These are phyloP conservation scores for Neoscytalidium dimidiatum DNA, from an alignment of 2,329 filamentous ascomycete genomes.

Conservation along the genomic window DNA sequence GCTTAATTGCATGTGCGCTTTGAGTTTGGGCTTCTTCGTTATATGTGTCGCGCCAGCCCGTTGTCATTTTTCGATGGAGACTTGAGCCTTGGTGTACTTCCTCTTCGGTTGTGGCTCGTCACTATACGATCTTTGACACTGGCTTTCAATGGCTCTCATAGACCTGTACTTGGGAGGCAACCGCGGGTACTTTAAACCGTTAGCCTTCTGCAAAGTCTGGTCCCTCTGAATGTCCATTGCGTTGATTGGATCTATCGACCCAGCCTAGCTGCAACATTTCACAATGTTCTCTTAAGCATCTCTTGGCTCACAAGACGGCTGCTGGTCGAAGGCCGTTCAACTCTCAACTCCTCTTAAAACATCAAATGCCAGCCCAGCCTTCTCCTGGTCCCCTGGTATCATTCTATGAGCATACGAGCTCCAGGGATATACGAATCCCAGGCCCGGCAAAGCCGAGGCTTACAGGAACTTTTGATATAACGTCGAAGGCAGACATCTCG, in stretches of 20 bases:
- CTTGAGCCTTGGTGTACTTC: neutral
- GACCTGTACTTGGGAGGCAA: neutral
- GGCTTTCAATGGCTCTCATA: neutral
- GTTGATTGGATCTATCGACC: neutral
- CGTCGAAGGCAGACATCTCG: neutral
- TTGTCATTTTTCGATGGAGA: neutral
- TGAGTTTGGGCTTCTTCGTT: neutral
- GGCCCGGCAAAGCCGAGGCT: too few species aligned
- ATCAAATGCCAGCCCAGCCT: too few species aligned
- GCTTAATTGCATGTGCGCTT: neutral
- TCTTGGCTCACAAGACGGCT: too few species aligned
- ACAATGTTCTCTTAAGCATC: neutral
- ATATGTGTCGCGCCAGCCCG: neutral
- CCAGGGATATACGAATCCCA: neutral
- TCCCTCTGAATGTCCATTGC: neutral
- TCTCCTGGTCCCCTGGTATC: too few species aligned
- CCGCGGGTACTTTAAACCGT: slow-evolving; percentile 1
- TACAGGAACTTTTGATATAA: neutral
- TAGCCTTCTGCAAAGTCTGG: neutral
- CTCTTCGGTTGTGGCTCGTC: neutral
- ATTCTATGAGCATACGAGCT: neutral
- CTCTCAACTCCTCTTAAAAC: too few species aligned
- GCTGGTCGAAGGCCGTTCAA: too few species aligned
- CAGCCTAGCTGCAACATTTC: neutral
- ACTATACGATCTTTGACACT: neutral